These are phyloP conservation scores for Penicillium simplicissimum DNA, from an alignment of 495 filamentous ascomycete species.

Conservation along the genomic window DNA sequence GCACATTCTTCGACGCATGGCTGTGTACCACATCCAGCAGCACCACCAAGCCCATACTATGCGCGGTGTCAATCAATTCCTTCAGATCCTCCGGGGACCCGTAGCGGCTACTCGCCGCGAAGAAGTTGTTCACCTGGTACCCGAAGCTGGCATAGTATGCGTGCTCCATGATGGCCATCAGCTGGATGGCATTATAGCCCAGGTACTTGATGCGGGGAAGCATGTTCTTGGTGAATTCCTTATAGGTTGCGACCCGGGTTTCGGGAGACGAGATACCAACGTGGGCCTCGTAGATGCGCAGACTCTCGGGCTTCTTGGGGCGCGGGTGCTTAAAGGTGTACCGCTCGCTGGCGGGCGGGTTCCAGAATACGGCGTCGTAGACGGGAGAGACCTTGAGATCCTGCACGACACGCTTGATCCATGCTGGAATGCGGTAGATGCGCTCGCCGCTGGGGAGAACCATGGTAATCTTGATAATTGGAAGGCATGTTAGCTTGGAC, in stretches of 20 bases:
- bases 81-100: constrained; percentile 93
- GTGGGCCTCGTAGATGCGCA: constrained; percentile 94
- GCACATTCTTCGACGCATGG: constrained; percentile 94
- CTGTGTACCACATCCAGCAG: constrained; percentile 96
- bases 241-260: constrained; percentile 84
- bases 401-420: constrained; percentile 97
- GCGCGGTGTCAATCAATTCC: constrained; percentile 93
- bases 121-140: constrained; percentile 98
- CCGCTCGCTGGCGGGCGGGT: constrained; percentile 70
- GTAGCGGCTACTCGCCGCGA: constrained; percentile 94
- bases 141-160: constrained; percentile 99
- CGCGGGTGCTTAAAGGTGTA: constrained; percentile 82
- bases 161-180: constrained; percentile 99
- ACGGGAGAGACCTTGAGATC: constrained; percentile 83
- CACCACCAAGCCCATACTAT: constrained; percentile 87
- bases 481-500: background rate
- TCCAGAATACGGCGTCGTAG: constrained; percentile 97
- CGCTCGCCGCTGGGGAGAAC: constrained; percentile 74
- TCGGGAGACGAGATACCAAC: constrained; percentile 96
- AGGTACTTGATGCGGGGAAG: constrained; percentile 86
- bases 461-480: constrained; percentile 69
- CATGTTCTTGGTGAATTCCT: constrained; percentile 92
- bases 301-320: constrained; percentile 81
- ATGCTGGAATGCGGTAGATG: constrained; percentile 86
- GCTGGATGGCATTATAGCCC: constrained; percentile 96